phyloP scores from a whole-genome alignment of 768 basidiomycete genomes.

The Polyporus arcularius region DNA sequence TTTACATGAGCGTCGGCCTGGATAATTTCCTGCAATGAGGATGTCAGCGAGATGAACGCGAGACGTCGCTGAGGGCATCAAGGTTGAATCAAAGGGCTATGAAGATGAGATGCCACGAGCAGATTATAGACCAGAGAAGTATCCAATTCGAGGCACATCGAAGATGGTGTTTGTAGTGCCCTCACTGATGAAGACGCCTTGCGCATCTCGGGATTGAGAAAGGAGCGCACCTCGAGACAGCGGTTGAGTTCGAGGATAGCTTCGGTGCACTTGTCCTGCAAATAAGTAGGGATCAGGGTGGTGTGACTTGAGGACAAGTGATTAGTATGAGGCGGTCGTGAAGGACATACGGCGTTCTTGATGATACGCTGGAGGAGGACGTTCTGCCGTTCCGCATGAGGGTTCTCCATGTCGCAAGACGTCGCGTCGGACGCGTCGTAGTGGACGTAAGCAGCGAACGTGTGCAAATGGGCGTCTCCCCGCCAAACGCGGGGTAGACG shows the following conservation, averaged over 20 bases:
- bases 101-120: no score
- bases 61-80: neutral
- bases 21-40: slow-evolving; percentile 63
- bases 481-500: neutral
- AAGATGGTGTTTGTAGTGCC: no score
- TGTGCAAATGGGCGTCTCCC: neutral
- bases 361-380: slow-evolving; percentile 88
- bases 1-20: slow-evolving; percentile 77
- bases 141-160: no score
- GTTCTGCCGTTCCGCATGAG: slow-evolving; percentile 90
- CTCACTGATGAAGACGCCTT: no score
- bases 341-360: slow-evolving; percentile 69
- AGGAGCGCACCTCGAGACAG: slow-evolving; percentile 66
- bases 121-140: no score
- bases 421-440: neutral
- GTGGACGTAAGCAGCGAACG: slow-evolving; percentile 6
- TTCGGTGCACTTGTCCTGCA: slow-evolving; percentile 90
- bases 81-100: no score
- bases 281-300: neutral
- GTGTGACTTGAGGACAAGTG: neutral
- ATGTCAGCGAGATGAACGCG: neutral
- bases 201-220: no score
- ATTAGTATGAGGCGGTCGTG: neutral
- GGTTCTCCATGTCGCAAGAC: slow-evolving; percentile 76
- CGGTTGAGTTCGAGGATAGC: slow-evolving; percentile 87